Conservation (phyloP, 1,139 yeast species). For the Pichia sp. region DNA sequence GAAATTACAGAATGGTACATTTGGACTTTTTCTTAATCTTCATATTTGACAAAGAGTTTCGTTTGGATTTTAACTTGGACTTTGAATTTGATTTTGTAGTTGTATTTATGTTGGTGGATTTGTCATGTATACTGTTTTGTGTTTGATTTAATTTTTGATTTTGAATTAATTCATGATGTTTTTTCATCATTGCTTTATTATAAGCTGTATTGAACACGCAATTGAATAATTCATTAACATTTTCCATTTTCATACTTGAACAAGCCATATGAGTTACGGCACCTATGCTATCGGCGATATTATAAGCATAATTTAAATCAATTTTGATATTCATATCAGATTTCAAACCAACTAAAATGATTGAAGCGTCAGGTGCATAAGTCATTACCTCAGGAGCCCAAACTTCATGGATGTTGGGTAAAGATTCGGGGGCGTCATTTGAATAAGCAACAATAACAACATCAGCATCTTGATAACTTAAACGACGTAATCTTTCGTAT, state of each 20-base stretch:
- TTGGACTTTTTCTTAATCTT: slow-evolving; percentile 5
- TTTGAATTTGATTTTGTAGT: background rate
- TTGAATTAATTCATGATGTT: slow-evolving; percentile 2
- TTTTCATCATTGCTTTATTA: slow-evolving; percentile 13
- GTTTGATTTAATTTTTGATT: background rate
- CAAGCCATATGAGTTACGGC: slow-evolving; percentile 78
- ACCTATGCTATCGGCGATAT: slow-evolving; percentile 57
- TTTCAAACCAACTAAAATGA: slow-evolving; percentile 73
- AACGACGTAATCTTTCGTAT: slow-evolving; percentile 75
- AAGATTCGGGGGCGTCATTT: slow-evolving; percentile 54
- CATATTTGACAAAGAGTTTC: slow-evolving; percentile 1
- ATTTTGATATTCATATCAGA: slow-evolving; percentile 44
- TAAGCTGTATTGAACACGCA: slow-evolving; percentile 25
- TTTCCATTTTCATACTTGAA: slow-evolving; percentile 65
- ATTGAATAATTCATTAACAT: slow-evolving; percentile 63
- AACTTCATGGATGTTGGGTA: slow-evolving; percentile 67
- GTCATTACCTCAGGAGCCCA: slow-evolving; percentile 87
- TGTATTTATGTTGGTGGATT: background rate
- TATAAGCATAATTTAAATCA: slow-evolving; percentile 25
- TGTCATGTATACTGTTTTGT: background rate
- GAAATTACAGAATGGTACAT: slow-evolving; percentile 7
- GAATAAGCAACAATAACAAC: slow-evolving; percentile 71
- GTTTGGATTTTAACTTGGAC: background rate
- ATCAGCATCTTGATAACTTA: slow-evolving; percentile 79
- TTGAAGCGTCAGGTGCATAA: slow-evolving; percentile 76